Evolutionary conservation across 2,329 filamentous ascomycete genomes (phyloP), one percentile per base, ranked within the genome.

Genomic region (Cercospora zeina): DNA sequence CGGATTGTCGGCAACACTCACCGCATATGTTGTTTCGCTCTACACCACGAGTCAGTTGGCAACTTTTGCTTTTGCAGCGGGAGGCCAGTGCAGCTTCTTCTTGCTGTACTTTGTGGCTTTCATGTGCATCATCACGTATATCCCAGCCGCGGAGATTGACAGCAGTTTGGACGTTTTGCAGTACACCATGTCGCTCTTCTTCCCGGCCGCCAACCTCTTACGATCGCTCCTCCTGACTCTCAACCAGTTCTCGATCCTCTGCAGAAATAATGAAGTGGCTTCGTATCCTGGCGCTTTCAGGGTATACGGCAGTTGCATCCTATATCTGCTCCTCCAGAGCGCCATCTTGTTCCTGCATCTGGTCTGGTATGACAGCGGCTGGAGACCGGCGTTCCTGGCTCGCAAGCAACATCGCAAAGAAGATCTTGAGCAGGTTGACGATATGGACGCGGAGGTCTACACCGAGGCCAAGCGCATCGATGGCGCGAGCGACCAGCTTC

Each of bases 241-340:
- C 55, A 97, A 97, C 72, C 80, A 93, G 2, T 96, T 97, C 75
- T 92, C 89, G 1, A 83, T 90, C 0, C 83, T 91, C 1, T 97
- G 93, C 73, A 72, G 77, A 37, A 82, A 85, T 33, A 87, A 83
- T 27, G 79, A 84, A 19, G 76, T 92, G 19, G 85, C 87, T 1
- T 78, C 81, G 0, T 88, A 90, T 66, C 90, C 92, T 0, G 89
- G 85, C 6, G 85, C 82, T 3, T 85, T 96, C 33, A 81, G 82
- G 0, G 83, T 88, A 30, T 97, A 92, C 69, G 93, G 93, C 31
- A 90, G 90, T 0, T 91, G 91, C 0, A 93, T 96, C 36, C 75
- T 95, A 0, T 96, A 96, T 73, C 83, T 96, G 1, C 82, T 91
- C 54, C 53, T 92, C 0, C 93, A 97, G 72, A 85, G 85, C 0